These are phyloP conservation scores for Ramularia collo-cygni DNA, from an alignment of 2,329 filamentous ascomycete species.

Conservation along the genomic window DNA sequence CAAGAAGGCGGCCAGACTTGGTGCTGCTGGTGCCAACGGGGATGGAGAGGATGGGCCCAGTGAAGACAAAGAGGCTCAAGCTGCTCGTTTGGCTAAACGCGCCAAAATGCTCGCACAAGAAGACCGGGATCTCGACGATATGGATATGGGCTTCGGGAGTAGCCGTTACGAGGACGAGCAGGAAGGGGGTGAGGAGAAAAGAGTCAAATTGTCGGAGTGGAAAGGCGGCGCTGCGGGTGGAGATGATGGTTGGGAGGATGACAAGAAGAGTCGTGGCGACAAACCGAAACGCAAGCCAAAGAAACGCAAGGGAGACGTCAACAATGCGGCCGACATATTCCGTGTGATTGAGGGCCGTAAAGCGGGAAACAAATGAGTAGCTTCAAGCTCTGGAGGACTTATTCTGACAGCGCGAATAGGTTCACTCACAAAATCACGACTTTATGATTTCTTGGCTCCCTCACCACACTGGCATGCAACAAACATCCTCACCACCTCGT, in stretches of 20 bases:
- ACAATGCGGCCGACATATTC: slow-evolving; percentile 29
- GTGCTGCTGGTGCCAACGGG: slow-evolving; percentile 37
- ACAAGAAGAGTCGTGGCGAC: slow-evolving; percentile 58
- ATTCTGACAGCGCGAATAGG: no score
- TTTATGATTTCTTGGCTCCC: no score
- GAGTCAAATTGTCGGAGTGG: slow-evolving; percentile 63
- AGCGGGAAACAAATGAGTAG: slow-evolving; percentile 22
- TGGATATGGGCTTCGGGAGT: slow-evolving; percentile 91
- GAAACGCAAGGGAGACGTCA: slow-evolving; percentile 43
- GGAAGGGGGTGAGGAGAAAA: slow-evolving; percentile 48
- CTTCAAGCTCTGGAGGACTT: no score
- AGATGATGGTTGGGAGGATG: slow-evolving; percentile 41
- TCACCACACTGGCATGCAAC: no score
- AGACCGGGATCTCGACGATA: slow-evolving; percentile 77
- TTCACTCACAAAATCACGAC: no score
- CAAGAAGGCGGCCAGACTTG: slow-evolving; percentile 61
- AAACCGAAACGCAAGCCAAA: slow-evolving; percentile 70
- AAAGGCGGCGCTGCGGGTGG: slow-evolving; percentile 46
- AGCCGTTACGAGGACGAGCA: slow-evolving; percentile 84
- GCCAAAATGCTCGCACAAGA: slow-evolving; percentile 62
- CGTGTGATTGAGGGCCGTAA: slow-evolving; percentile 29
- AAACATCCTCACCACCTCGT: no score
- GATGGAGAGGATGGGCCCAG: slow-evolving; percentile 38
- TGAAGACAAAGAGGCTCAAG: slow-evolving; percentile 45
- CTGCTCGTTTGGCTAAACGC: slow-evolving; percentile 57